Conservation (phyloP, 345 rosid species). For the Anacardium occidentale region DNA sequence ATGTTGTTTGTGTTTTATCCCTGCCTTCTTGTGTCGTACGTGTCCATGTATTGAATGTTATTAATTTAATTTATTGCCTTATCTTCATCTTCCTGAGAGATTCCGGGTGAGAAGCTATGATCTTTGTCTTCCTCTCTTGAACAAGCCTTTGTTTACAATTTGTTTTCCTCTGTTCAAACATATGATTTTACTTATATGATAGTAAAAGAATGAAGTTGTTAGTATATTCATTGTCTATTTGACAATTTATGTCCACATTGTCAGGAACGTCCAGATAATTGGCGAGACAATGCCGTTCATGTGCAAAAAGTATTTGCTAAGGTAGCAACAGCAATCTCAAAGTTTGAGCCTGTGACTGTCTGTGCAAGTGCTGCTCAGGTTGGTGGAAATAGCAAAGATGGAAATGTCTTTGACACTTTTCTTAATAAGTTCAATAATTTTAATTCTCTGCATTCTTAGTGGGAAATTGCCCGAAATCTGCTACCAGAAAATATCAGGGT, state of each 20-base stretch:
- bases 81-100: no score
- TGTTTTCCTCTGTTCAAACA: background rate
- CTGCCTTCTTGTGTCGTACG: no score
- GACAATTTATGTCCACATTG: background rate
- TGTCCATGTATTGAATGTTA: no score
- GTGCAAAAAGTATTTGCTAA: slow-evolving; percentile 57
- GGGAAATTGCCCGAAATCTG: slow-evolving; percentile 75
- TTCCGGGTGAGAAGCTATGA: no score
- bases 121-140: background rate
- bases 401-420: slow-evolving; percentile 10
- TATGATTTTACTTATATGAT: background rate
- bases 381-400: slow-evolving; percentile 18
- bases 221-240: background rate
- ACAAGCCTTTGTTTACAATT: background rate
- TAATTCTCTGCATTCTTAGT: slow-evolving; percentile 40
- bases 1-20: no score
- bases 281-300: slow-evolving; percentile 65
- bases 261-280: slow-evolving; percentile 93
- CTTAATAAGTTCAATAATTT: slow-evolving; percentile 2
- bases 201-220: background rate
- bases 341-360: slow-evolving; percentile 78
- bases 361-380: slow-evolving; percentile 94
- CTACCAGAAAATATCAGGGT: slow-evolving; percentile 76
- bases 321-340: slow-evolving; percentile 78
- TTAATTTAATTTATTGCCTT: no score